Percentiles rank a stretch among this genome's conserved stretches.
phyloP scores from a whole-genome alignment of 2,329 filamentous ascomycete species.

The Trichoderma atroviride region DNA sequence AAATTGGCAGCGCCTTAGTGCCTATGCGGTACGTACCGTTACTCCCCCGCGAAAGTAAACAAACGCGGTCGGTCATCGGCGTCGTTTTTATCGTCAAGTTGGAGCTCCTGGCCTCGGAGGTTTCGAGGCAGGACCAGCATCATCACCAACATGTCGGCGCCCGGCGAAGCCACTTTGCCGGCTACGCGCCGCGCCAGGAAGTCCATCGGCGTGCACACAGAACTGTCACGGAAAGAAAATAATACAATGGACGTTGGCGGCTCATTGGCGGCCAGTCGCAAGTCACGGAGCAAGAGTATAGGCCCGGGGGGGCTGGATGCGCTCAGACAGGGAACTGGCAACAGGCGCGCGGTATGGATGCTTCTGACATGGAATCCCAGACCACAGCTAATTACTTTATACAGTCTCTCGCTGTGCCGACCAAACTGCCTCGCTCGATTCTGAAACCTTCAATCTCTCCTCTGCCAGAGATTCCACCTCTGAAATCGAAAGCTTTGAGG shows the following conservation, averaged over 20 bases:
- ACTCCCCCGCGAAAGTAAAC: constrained; percentile 27
- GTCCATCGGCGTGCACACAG: constrained; percentile 67
- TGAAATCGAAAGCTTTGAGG: constrained; percentile 47
- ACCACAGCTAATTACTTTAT: constrained; percentile 28
- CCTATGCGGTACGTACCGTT: constrained; percentile 28
- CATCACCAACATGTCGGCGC: constrained; percentile 38
- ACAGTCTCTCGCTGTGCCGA: constrained; percentile 60
- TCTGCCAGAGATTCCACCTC: constrained; percentile 66
- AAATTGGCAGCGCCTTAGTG: neutral
- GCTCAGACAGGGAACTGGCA: constrained; percentile 73
- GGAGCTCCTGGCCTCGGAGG: constrained; percentile 29
- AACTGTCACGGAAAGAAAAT: constrained; percentile 75
- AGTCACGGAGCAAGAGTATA: constrained; percentile 90
- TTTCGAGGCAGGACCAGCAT: constrained; percentile 26
- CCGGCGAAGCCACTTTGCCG: constrained; percentile 53
- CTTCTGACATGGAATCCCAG: constrained; percentile 11
- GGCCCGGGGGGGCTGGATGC: constrained; percentile 88
- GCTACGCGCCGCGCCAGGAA: constrained; percentile 65
- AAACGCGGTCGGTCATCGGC: constrained; percentile 36
- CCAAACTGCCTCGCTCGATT: constrained; percentile 66
- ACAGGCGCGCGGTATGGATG: constrained; percentile 72
- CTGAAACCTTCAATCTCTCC: constrained; percentile 77
- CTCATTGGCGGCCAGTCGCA: constrained; percentile 54
- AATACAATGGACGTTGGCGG: constrained; percentile 67
- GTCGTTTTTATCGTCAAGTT: constrained; percentile 31